Evolutionary conservation across 805 yeast species (phyloP).

Genomic region (Saccharomycopsis malanga): DNA sequence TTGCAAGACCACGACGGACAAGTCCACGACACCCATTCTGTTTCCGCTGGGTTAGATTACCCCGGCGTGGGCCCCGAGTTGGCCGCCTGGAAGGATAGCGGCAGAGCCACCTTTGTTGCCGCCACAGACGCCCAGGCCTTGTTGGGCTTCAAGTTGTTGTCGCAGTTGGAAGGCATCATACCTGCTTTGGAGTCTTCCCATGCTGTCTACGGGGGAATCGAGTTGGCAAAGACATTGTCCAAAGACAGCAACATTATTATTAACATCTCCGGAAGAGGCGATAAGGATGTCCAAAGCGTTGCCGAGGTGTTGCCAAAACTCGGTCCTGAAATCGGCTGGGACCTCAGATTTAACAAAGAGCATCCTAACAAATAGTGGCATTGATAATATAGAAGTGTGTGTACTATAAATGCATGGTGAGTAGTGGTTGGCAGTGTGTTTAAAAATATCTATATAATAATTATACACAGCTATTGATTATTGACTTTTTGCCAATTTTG

Average conservation of each 20-base stretch:
- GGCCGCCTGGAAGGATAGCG: conserved; percentile 89
- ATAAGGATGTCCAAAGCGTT: conserved; percentile 95
- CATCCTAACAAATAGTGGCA: conserved; percentile 21
- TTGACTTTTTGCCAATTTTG: too few relatives aligned
- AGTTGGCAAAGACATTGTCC: conserved; percentile 77
- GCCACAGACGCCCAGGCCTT: conserved; percentile 96
- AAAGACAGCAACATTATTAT: conserved; percentile 78
- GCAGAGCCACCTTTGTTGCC: conserved; percentile 85
- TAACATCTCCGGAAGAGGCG: conserved; percentile 97
- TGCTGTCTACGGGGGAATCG: conserved; percentile 86
- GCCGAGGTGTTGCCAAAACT: conserved; percentile 87
- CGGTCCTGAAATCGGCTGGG: conserved; percentile 95
- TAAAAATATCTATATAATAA: too few relatives aligned
- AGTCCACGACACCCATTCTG: conserved; percentile 95
- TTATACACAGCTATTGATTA: too few relatives aligned
- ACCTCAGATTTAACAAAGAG: conserved; percentile 68
- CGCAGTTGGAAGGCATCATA: conserved; percentile 95
- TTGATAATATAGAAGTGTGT: too few relatives aligned
- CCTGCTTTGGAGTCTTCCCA: conserved; percentile 98
- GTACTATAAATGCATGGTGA: too few relatives aligned
- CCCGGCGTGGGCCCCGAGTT: conserved; percentile 99
- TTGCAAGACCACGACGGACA: conserved; percentile 92
- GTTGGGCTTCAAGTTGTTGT: conserved; percentile 78
- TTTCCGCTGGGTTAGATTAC: conserved; percentile 96
- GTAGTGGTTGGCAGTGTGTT: too few relatives aligned